Base-by-base conservation (phyloP, 306 rosid species). In the Corylus avellana region DNA sequence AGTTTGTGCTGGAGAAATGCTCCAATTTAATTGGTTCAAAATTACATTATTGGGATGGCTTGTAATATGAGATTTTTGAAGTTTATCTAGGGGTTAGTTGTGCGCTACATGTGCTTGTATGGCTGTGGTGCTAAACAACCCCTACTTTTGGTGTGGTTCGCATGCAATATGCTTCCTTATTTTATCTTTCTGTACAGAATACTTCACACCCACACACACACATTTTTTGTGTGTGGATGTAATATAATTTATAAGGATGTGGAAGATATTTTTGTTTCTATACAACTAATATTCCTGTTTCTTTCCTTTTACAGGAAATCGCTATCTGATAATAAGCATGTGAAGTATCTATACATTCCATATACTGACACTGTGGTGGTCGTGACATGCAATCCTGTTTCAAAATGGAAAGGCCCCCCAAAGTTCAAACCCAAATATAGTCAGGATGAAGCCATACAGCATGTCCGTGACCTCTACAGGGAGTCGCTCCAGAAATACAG, bases 331-430 rank as follows among this genome's bases (percentile, higher is more conserved):
- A 93, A 95, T 81, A 95, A 90, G 88, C 98, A 95, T 83, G 91
- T 95, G 77, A 95, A 93, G 84, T 95, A 91, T 83, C 96, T 95
- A 68, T 72, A 95, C 70, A 89, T 95, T 67, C 98, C 98, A 16
- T 95, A 91, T 79, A 90, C 96, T 0, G 92, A 91, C 62, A 63
- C 90, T 63, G 92, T 90, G 61, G 98, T 93, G 86, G 92, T 95
- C 67, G 98, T 95, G 85, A 88, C 79, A 70, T 91, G 99, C 91
- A 95, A 95, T 85, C 96, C 99, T 76, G 85, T 95, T 61, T 95
- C 98, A 68, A 93, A 91, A 87, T 90, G 97, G 99, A 91, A 74
- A 85, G 96, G 92, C 25, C 93, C 92, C 76, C 98, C 97, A 35
- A 91, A 93, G 74, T 91, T 93, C 85, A 89, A 87, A 80, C 98